Evolutionary conservation across 805 yeast species (phyloP).

Genomic region (Kuraishia floccosa): DNA sequence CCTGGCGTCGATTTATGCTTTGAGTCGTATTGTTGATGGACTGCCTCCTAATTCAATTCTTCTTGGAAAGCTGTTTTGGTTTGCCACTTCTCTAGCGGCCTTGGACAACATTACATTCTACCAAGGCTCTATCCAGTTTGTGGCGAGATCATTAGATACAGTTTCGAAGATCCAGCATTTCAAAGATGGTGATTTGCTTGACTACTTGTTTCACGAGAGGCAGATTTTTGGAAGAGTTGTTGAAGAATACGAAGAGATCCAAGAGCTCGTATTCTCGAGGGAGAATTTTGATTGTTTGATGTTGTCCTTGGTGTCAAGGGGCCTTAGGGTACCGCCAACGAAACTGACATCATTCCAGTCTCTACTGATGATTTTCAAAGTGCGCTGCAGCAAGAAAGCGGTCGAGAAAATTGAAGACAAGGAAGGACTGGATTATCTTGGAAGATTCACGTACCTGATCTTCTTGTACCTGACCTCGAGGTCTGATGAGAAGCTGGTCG

Average conservation of each 20-base stretch:
- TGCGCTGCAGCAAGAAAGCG: too few relatives aligned
- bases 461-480: conserved; percentile 20
- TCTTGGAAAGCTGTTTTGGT: conserved; percentile 40
- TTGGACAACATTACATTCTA: conserved; percentile 15
- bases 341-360: conserved; percentile 35
- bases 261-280: conserved; percentile 24
- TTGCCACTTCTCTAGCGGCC: conserved; percentile 13
- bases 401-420: too few relatives aligned
- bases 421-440: too few relatives aligned
- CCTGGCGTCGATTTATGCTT: conserved; percentile 30
- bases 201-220: conserved; percentile 13
- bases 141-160: conserved; percentile 22
- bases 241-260: conserved; percentile 27
- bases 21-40: conserved; percentile 36
- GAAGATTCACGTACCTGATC: conserved; percentile 19
- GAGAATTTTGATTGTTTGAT: conserved; percentile 42
- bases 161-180: conserved; percentile 13
- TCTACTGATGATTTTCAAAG: conserved; percentile 28
- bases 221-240: conserved; percentile 29
- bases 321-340: conserved; percentile 46
- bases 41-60: conserved; percentile 31
- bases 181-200: conserved; percentile 6
- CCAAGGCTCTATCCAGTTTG: conserved; percentile 19
- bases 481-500: conserved; percentile 22
- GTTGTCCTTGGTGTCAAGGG: conserved; percentile 37